These are phyloP conservation scores for Apiospora arundinis DNA, from an alignment of 2,329 filamentous ascomycete species.

Conservation along the genomic window DNA sequence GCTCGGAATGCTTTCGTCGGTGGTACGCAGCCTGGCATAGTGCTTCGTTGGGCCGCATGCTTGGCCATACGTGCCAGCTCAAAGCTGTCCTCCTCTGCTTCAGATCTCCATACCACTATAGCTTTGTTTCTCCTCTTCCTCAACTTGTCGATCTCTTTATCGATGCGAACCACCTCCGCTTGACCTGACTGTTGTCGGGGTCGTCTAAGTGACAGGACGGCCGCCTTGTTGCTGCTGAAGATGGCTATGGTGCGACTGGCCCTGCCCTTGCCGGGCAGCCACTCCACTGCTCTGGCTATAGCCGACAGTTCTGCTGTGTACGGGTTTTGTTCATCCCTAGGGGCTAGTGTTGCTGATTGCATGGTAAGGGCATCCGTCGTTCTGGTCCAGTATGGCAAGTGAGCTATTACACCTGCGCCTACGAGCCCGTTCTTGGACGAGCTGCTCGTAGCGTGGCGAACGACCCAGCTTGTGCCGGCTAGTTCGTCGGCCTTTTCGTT, in stretches of 20 bases:
- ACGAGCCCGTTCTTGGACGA: slow-evolving; percentile 15
- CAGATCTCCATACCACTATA: slow-evolving; percentile 4
- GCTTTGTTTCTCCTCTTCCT: slow-evolving; percentile 20
- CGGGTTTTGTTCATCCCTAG: slow-evolving; percentile 21
- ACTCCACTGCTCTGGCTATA: background rate
- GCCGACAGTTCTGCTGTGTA: slow-evolving; percentile 23
- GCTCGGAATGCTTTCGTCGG: slow-evolving; percentile 16
- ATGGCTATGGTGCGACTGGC: background rate
- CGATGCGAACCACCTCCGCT: slow-evolving; percentile 5
- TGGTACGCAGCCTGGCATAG: background rate
- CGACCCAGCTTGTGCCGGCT: slow-evolving; percentile 10
- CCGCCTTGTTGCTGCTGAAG: slow-evolving; percentile 23
- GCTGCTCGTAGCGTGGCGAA: slow-evolving; percentile 14
- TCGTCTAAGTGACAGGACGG: slow-evolving; percentile 6
- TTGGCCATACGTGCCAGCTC: slow-evolving; percentile 9
- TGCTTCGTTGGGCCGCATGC: slow-evolving; percentile 18
- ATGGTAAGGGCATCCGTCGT: background rate
- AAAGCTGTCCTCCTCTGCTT: slow-evolving; percentile 17
- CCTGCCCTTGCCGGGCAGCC: background rate
- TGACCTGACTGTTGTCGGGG: slow-evolving; percentile 23
- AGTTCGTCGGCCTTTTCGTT: slow-evolving; percentile 4
- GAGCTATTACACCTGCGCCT: slow-evolving; percentile 7
- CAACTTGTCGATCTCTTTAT: slow-evolving; percentile 10
- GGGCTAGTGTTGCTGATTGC: slow-evolving; percentile 1
- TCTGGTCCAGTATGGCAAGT: background rate